These are phyloP conservation scores for Brettanomyces naardenensis DNA, from an alignment of 805 yeast species.

Conservation along the genomic window DNA sequence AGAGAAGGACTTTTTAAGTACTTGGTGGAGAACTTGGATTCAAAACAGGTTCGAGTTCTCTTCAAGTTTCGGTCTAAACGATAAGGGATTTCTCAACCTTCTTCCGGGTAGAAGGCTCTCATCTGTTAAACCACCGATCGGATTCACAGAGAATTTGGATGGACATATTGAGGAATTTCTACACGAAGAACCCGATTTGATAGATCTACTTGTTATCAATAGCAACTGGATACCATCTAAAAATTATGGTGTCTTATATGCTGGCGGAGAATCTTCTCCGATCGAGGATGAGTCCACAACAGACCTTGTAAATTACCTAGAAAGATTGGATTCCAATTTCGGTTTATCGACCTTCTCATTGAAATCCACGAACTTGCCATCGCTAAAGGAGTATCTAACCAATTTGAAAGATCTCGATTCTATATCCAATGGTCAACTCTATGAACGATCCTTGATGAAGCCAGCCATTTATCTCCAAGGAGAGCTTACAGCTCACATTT, in stretches of 20 bases:
- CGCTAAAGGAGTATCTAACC: constrained; percentile 14
- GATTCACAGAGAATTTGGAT: constrained; percentile 22
- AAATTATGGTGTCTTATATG: constrained; percentile 25
- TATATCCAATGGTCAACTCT: constrained; percentile 14
- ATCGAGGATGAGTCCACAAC: constrained; percentile 14
- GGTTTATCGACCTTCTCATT: constrained; percentile 21
- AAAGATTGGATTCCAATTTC: constrained; percentile 18
- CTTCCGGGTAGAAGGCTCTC: constrained; percentile 23
- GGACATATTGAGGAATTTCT: constrained; percentile 12
- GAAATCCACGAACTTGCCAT: constrained; percentile 19
- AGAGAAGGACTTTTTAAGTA: constrained; percentile 5
- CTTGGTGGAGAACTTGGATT: constrained; percentile 33
- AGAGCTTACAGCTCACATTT: constrained; percentile 19
- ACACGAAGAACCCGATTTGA: constrained; percentile 6
- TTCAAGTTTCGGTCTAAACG: constrained; percentile 19
- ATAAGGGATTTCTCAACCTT: constrained; percentile 28
- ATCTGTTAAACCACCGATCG: constrained; percentile 21
- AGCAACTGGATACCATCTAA: constrained; percentile 25
- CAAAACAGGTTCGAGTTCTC: constrained; percentile 19
- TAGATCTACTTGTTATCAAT: constrained; percentile 19
- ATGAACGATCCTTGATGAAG: constrained; percentile 22
- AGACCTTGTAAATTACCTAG: constrained; percentile 15
- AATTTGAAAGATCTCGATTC: constrained; percentile 14
- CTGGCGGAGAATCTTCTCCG: constrained; percentile 14
- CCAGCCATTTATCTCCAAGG: constrained; percentile 24